A percentile compares a stretch with the other conserved stretches of the same genome.
These are phyloP conservation scores for Capsicum chinense DNA, from an alignment of 257 asterid species.

Conservation along the genomic window DNA sequence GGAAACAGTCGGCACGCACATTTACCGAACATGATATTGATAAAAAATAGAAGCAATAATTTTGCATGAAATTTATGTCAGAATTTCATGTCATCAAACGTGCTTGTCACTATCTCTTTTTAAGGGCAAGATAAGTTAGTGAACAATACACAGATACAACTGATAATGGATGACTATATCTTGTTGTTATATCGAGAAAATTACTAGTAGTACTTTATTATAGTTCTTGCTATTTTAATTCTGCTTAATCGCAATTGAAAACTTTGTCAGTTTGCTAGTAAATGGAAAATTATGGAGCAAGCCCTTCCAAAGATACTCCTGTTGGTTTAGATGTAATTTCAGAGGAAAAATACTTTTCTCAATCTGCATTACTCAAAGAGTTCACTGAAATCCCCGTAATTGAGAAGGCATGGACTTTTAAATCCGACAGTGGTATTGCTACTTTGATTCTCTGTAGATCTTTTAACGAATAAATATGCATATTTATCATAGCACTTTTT, in stretches of 20 bases:
- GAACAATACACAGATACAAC: too few relatives aligned
- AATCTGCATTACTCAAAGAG: conserved; percentile 70
- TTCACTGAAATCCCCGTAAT: conserved; percentile 68
- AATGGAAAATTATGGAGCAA: conserved; percentile 52
- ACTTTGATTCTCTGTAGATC: conserved; percentile 17
- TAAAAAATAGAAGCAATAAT: background rate
- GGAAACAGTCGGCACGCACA: too few relatives aligned
- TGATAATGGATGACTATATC: background rate
- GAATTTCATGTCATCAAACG: background rate
- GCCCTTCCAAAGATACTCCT: conserved; percentile 42
- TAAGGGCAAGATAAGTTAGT: background rate
- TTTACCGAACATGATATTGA: background rate
- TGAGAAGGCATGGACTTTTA: conserved; percentile 91
- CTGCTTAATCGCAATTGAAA: background rate
- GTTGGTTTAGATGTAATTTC: conserved; percentile 47
- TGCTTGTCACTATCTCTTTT: background rate
- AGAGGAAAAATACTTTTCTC: conserved; percentile 59
- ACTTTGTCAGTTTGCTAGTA: background rate
- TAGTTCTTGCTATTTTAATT: background rate
- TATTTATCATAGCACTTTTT: background rate
- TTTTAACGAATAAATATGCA: background rate
- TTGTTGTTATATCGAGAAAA: background rate
- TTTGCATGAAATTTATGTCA: background rate
- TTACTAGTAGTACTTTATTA: background rate
- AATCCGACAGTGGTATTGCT: conserved; percentile 58